phyloP scores from a whole-genome alignment of 768 basidiomycete genomes.

The Kwoniella dendrophila region DNA sequence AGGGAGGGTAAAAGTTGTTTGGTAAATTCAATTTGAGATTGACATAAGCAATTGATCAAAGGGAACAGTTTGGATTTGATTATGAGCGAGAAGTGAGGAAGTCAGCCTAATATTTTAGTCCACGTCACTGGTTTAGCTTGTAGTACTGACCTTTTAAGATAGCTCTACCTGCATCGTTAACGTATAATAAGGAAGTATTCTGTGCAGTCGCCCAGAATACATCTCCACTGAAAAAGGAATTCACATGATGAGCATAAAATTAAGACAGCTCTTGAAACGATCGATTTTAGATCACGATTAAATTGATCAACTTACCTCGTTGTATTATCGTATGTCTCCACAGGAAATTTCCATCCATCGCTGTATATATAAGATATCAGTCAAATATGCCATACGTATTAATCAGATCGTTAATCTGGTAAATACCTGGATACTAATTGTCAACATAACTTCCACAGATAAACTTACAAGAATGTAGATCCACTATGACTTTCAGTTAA shows the following conservation, averaged over 20 bases:
- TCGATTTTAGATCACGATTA: background rate
- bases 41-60: too few species aligned
- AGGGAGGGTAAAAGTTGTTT: too few species aligned
- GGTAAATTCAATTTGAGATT: too few species aligned
- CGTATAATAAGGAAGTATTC: constrained; percentile 40
- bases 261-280: background rate
- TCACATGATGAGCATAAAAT: background rate
- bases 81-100: background rate
- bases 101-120: too few species aligned
- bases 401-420: too few species aligned
- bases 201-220: constrained; percentile 48
- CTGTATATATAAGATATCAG: constrained; percentile 18
- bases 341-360: constrained; percentile 38
- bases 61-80: too few species aligned
- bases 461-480: constrained; percentile 21
- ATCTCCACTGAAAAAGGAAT: constrained; percentile 35
- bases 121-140: too few species aligned
- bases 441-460: background rate
- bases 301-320: constrained; percentile 42
- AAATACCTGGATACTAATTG: background rate
- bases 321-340: constrained; percentile 48
- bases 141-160: constrained; percentile 43
- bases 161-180: constrained; percentile 27
- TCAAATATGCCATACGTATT: too few species aligned
- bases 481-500: constrained; percentile 18